Evolutionary conservation across 345 rosid genomes (phyloP), one percentile per base, ranked within the genome.

Genomic region (Kandelia obovata): DNA sequence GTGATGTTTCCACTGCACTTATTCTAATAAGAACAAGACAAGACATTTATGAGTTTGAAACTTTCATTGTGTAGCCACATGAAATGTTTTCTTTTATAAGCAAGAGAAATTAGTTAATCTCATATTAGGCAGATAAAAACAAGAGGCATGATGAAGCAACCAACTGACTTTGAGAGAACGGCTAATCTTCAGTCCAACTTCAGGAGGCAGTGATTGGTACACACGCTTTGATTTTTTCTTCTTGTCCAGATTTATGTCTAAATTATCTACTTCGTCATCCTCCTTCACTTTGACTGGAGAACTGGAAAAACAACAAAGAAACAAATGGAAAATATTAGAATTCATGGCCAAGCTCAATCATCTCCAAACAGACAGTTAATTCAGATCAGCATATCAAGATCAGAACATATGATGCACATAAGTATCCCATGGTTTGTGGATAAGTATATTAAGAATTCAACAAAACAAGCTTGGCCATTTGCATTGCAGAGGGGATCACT

Each of bases 181-280:
- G 75, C 96, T 90, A 61, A 88, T 90, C 83, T 90, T 90, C 78
- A 80, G 71, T 75, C 96, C 90, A 75, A 90, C 91, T 88, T 90
- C 93, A 77, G 96, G 93, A 80, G 86, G 37, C 2, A 78, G 84
- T 56, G 96, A 86, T 73, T 79, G 88, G 76, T 90, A 90, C 30
- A 86, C 72, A 26, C 93, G 91, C 76, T 84, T 90, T 5, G 96
- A 83, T 66, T 86, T 90, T 70, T 75, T 79, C 79, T 81, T 87
- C 69, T 28, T 71, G 53, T 79, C 79, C 73, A 90, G 82, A 73
- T 83, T 82, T 56, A 90, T 81, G 31, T 88, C 96, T 72, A 90
- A 72, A 64, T 85, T 88, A 81, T 90, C 96, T 34, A 88, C 93
- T 74, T 88, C 91, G 74, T 88, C 96, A 46, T 88, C 96, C 61